Evolutionary conservation across 192 early-diverging fungal genomes (phyloP), one percentile per base, ranked within the genome.

Genomic region (Cetraspora pellucida): DNA sequence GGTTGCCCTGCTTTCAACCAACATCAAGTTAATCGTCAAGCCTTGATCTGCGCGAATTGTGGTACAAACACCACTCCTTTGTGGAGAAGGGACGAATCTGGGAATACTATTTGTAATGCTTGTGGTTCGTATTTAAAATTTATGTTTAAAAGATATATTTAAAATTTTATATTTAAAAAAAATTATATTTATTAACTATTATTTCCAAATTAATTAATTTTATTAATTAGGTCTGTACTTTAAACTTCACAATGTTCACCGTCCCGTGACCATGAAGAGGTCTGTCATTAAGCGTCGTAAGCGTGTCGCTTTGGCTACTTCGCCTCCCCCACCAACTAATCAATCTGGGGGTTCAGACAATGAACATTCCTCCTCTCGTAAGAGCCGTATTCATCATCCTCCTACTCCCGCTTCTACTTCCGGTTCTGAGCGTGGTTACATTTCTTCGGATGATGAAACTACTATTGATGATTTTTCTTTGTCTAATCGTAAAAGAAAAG

Each of bases 81-180:
- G 52, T 95, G 93, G 93, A 85, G 93, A 13, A 79, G 93, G 54
- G 90, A 93, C 57, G 91, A 90, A 45, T 78, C 83, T 31, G 91
- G 90, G 67, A 88, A 91, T 77, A 90, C 92, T 2, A 92, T 93
- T 37, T 95, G 93, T 77, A 95, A 95, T 74, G 93, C 93, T 6
- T 95, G 93, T 75, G 86, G 86, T 46, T 27, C 9, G 3, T 47
- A 63, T 71, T 11, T 25, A 11, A 10, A 0, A 14, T 7, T 6
- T 45, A 17, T 27, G 2, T n/a, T n/a, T n/a, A n/a, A n/a, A n/a
- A n/a, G n/a, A n/a, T n/a, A n/a, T n/a, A n/a, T n/a, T n/a, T n/a
- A n/a, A n/a, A n/a, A n/a, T n/a, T n/a, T n/a, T n/a, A n/a, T n/a
- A n/a, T n/a, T n/a, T n/a, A n/a, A n/a, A n/a, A n/a, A n/a, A n/a